Percentiles rank a stretch among this genome's conserved stretches.
These are phyloP conservation scores for Carex arenaria DNA, from an alignment of 202 grass and related monocot genomes.

Conservation along the genomic window DNA sequence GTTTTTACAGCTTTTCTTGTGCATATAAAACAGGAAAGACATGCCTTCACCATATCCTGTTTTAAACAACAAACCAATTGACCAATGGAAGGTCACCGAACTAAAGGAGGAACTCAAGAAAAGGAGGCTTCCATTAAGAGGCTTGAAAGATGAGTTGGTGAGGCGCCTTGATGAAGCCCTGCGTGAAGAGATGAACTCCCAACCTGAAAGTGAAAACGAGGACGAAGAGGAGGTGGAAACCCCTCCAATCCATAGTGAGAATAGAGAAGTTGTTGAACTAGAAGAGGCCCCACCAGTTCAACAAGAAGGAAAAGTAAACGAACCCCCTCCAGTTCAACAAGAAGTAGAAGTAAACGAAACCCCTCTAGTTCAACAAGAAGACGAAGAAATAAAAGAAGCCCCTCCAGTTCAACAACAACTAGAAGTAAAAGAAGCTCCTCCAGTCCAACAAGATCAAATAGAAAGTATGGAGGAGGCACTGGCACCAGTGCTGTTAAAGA, in stretches of 20 bases:
- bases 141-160: constrained; percentile 78
- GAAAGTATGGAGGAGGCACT: not conserved
- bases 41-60: constrained; percentile 38
- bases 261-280: constrained; percentile 22
- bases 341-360: constrained; percentile 27
- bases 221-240: constrained; percentile 29
- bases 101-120: constrained; percentile 71
- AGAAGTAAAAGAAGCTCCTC: constrained; percentile 19
- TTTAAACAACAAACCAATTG: constrained; percentile 57
- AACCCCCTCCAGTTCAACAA: constrained; percentile 23
- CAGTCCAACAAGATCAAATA: constrained; percentile 14
- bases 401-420: constrained; percentile 23
- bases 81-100: constrained; percentile 76
- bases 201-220: constrained; percentile 22
- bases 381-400: constrained; percentile 23
- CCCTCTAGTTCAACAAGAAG: constrained; percentile 20
- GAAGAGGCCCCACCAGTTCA: constrained; percentile 22
- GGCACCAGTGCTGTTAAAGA: not conserved
- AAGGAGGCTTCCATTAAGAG: constrained; percentile 53
- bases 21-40: constrained; percentile 20
- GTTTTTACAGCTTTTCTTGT: constrained; percentile 16
- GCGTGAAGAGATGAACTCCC: constrained; percentile 26
- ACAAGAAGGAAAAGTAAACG: constrained; percentile 15
- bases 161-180: constrained; percentile 56
- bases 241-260: constrained; percentile 11